Base-by-base conservation (phyloP, 352 stramenopile genomes). In the Globisporangium iwayamae region DNA sequence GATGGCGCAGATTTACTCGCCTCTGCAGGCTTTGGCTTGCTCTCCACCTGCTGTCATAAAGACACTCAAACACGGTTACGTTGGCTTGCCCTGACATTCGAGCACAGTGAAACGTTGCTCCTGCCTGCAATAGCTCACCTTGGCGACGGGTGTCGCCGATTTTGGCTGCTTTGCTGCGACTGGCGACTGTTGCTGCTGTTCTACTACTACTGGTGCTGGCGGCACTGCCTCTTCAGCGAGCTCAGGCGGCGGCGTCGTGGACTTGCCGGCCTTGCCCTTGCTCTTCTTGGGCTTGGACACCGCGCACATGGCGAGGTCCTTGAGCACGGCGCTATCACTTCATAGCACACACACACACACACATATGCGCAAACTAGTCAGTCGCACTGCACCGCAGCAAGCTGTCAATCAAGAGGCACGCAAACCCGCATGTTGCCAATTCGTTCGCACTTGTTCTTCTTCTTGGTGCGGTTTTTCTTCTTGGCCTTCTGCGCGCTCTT, bases 391-490 rank as follows among this genome's bases (percentile, higher is more conserved):
- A 28, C 30, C 9, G 10, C 2, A 38, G 2, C 28, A 25, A 18
- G 6, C 14, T 25, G 51, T 7, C 25, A 48, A 22, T 48, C 43
- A 55, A 13, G 6, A 56, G 28, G 0, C 38, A 38, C 34, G 30
- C 6, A 28, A 46, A n/a, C 48, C 28, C 36, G 36, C 18, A 10
- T 28, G 3, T 22, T 48, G 22, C 3, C 55, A 6, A 13, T 32
- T 32, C 28, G 18, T 46, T 51, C 70, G 39, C 64, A 77, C 82
- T 60, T 89, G 76, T 67, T 89, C 56, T 87, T 91, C 72, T 91
- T 91, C 72, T 89, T 90, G 68, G 63, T 78, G 74, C 78, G 79
- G 56, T 67, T 77, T 66, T 93, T 93, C 66, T 90, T 88, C 72
- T 83, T 86, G 56, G 76, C 70, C 58, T 90, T 88, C 58, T 90